These are phyloP conservation scores for Aegilops bicornis DNA, from an alignment of 176 grass and related monocot species.

Conservation along the genomic window DNA sequence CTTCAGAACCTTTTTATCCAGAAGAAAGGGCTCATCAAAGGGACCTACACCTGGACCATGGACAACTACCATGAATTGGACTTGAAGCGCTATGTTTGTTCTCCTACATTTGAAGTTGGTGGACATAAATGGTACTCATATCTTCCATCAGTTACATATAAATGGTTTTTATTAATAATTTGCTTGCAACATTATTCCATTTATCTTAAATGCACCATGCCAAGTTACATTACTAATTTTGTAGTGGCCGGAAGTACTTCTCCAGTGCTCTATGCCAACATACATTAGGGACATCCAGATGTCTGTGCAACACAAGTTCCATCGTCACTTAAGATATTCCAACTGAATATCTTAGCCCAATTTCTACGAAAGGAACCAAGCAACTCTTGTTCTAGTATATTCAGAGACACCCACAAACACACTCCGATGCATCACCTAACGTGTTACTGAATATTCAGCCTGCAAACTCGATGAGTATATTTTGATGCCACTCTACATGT, in stretches of 20 bases:
- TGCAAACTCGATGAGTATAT: too few relatives aligned
- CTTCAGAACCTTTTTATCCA: slow-evolving; percentile 37
- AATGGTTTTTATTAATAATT: neutral
- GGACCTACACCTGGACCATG: slow-evolving; percentile 34
- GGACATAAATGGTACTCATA: slow-evolving; percentile 26
- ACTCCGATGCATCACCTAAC: too few relatives aligned
- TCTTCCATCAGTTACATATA: neutral
- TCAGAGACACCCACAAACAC: too few relatives aligned
- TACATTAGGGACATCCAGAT: too few relatives aligned
- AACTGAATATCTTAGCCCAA: too few relatives aligned
- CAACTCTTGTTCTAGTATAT: too few relatives aligned
- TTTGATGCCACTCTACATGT: neutral
- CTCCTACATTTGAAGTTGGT: slow-evolving; percentile 27
- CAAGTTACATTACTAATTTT: neutral
- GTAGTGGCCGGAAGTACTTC: too few relatives aligned
- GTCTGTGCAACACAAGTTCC: too few relatives aligned
- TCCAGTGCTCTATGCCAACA: too few relatives aligned
- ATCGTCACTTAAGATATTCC: too few relatives aligned
- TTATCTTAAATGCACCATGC: neutral
- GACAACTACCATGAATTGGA: slow-evolving; percentile 2
- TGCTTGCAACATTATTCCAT: neutral
- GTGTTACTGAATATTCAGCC: too few relatives aligned
- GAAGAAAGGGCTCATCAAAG: slow-evolving; percentile 37
- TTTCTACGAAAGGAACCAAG: too few relatives aligned
- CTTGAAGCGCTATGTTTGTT: neutral